Evolutionary conservation across 306 rosid genomes (phyloP), one percentile per base, ranked within the genome.

Genomic region (Fragaria ananassa): DNA sequence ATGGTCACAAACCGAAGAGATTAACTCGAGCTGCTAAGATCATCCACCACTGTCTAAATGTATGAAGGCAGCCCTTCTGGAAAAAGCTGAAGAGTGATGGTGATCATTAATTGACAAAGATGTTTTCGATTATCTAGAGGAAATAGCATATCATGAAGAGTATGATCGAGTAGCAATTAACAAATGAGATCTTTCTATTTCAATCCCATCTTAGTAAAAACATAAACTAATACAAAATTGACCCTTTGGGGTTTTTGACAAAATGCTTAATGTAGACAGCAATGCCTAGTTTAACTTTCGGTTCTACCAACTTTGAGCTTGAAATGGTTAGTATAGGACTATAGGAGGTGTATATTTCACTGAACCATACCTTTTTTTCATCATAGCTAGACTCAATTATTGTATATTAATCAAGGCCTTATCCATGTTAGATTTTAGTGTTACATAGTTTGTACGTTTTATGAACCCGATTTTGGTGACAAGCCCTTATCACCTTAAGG

Each of bases 41-140:
- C 81, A 61, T 61, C 12, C 64, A 47, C 46, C 23, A 64, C 62
- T 50, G 18, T 50, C 18, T 34, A 13, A 1, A 15, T 46, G n/a
- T 50, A 46, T 46, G 39, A 11, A 13, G 5, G 46, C 53, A 54
- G 3, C 31, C 46, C 10, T 50, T 35, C 50, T 58, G 56, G 77
- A 42, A 57, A 25, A 58, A 27, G 42, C 69, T 58, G 11, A 10
- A 49, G 31, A 35, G 27, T 39, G 42, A 39, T 19, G 71, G 18
- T 47, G 72, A 25, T 61, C 63, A 8, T 29, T 70, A 49, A 10
- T 25, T 6, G 79, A 65, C 54, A 65, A 51, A 21, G 65, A 65
- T 51, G 41, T 49, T 37, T 39, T 65, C 73, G 79, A 76, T 76
- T 64, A 65, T 14, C 21, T 49, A 35, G 53, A 76, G 72, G 79